A percentile compares a stretch with the other conserved stretches of the same genome.
phyloP scores from a whole-genome alignment of 2,329 filamentous ascomycete species.

The Fusarium setosum region DNA sequence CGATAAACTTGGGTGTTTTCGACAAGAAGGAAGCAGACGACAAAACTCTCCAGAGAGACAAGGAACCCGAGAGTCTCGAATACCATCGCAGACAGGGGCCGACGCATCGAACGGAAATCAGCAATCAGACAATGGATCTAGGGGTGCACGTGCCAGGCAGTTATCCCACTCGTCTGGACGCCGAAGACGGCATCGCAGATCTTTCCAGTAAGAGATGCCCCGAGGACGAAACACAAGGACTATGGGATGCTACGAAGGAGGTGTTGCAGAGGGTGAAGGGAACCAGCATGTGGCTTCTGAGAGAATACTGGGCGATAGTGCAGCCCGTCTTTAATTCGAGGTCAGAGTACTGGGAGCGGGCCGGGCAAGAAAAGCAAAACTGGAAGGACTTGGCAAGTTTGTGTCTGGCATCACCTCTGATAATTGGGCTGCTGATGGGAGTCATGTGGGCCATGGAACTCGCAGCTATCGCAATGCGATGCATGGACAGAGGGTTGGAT shows the following conservation, averaged over 20 bases:
- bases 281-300: conserved; percentile 27
- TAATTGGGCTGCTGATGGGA: conserved; percentile 36
- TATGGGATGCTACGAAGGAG: conserved; percentile 25
- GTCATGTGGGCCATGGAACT: conserved; percentile 44
- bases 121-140: conserved; percentile 12
- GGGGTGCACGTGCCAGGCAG: conserved; percentile 39
- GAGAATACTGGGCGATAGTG: conserved; percentile 51
- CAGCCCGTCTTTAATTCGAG: conserved; percentile 52
- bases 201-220: conserved; percentile 37
- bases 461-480: conserved; percentile 28
- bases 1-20: background rate
- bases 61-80: background rate
- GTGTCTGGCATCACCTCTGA: conserved; percentile 42
- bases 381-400: conserved; percentile 40
- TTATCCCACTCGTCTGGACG: conserved; percentile 42
- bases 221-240: conserved; percentile 1
- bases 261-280: conserved; percentile 6
- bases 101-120: background rate
- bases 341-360: conserved; percentile 50
- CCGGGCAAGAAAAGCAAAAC: conserved; percentile 35
- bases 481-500: conserved; percentile 25
- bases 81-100: background rate
- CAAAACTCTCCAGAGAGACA: background rate
- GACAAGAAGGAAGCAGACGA: background rate
- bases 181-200: conserved; percentile 45